Evolutionary conservation across 2,329 filamentous ascomycete species (phyloP), one percentile per base, ranked within the genome.

Genomic region (Fusarium buxicola): DNA sequence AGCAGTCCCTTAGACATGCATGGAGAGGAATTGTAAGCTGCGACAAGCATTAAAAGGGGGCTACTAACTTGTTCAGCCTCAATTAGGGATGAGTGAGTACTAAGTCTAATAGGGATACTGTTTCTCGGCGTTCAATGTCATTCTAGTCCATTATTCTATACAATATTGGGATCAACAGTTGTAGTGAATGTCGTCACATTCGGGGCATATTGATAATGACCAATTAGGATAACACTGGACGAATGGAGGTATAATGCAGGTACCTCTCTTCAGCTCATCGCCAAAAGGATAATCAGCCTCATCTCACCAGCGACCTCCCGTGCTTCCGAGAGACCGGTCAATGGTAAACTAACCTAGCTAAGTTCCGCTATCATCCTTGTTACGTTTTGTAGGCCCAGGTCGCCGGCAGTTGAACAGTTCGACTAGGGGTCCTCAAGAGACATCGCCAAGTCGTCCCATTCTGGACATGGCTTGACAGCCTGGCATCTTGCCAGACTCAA

Each of bases 111-210:
- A 1, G 2, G 4, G 12, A 34, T 45, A 49, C 49, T 16, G 39
- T 43, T 59, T 0, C 2, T 4, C 2, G 18, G 30, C 9, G 38
- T 43, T 51, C 30, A 9, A 13, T 41, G 31, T 48, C 11, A 35
- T 30, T 9, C 3, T 11, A 13, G 15, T 35, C 9, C 30, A 45
- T 8, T 10, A 39, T 34, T 27, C 18, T 21, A 25, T 5, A 28
- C 16, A 39, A 39, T n/a, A 59, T 58, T 59, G 41, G 34, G 56
- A 59, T 59, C 56, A 59, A 45, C 57, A 55, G 28, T 8, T 27
- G 55, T 59, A 60, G 18, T 5, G 10, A 41, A 60, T 60, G 55
- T 3, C 24, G 59, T 60, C 57, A 59, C 13, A 47, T 58, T 59
- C 39, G 56, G 25, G 25, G 32, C 24, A 16, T 58, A 53, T 60